Conservation (phyloP, 2,329 filamentous ascomycete genomes). For the Neopestalotiopsis sp. region DNA sequence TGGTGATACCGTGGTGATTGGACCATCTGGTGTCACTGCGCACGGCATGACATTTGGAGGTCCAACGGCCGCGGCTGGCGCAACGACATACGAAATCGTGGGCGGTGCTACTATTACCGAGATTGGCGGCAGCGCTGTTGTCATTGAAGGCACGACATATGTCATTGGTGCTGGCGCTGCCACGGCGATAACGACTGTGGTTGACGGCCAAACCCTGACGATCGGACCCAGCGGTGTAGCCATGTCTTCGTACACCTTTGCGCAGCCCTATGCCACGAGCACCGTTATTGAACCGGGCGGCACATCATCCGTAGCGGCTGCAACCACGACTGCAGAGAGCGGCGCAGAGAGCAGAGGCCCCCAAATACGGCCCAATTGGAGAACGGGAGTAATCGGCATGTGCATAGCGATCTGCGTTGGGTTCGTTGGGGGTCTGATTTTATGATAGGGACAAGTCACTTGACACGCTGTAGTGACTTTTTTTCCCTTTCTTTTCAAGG, state of each 20-base stretch:
- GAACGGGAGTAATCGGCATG: conserved; percentile 23
- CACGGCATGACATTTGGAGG: conserved; percentile 51
- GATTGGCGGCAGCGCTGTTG: conserved; percentile 51
- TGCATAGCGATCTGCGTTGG: conserved; percentile 49
- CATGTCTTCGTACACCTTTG: conserved; percentile 51
- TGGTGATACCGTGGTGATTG: conserved; percentile 58
- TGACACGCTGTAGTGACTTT: background rate
- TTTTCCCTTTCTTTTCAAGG: background rate
- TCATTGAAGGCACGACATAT: conserved; percentile 57
- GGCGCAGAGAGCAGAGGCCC: conserved; percentile 28
- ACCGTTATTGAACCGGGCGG: conserved; percentile 45
- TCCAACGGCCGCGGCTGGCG: conserved; percentile 36
- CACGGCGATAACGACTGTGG: conserved; percentile 47
- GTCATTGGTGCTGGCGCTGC: conserved; percentile 52
- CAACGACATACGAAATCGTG: conserved; percentile 52
- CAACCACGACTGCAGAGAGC: conserved; percentile 30
- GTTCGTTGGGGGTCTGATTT: conserved; percentile 33
- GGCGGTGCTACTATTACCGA: conserved; percentile 60
- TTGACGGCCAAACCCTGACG: conserved; percentile 57
- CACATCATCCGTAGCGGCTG: conserved; percentile 29
- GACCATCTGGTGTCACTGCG: conserved; percentile 48
- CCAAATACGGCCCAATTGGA: conserved; percentile 23
- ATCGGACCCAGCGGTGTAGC: conserved; percentile 56
- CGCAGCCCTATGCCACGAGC: conserved; percentile 51
- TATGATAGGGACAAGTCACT: conserved; percentile 12